A percentile compares a stretch with the other conserved stretches of the same genome.
These are phyloP conservation scores for Hyphopichia wangnamkhiaoensis DNA, from an alignment of 1,139 yeast species.

Conservation along the genomic window DNA sequence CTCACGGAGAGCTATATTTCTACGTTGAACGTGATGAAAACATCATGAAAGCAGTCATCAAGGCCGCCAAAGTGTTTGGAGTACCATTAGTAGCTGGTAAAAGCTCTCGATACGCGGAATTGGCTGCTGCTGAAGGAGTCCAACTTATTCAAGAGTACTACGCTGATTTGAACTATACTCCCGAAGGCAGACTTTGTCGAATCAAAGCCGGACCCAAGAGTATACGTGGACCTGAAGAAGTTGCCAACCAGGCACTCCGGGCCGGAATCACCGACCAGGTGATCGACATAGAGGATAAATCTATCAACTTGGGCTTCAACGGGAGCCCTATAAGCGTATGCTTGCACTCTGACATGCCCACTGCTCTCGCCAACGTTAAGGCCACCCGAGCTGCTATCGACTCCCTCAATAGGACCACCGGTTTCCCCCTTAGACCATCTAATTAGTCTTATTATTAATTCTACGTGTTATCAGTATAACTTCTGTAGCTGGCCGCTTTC, in stretches of 20 bases:
- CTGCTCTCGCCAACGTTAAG: constrained; percentile 31
- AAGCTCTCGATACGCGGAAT: constrained; percentile 18
- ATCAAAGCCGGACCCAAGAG: constrained; percentile 21
- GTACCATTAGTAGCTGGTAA: constrained; percentile 36
- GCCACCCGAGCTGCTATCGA: constrained; percentile 31
- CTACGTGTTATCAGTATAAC: no score
- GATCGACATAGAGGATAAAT: constrained; percentile 19
- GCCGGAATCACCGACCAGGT: constrained; percentile 23
- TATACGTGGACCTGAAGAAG: constrained; percentile 28
- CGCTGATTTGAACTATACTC: constrained; percentile 33
- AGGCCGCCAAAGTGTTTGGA: constrained; percentile 33
- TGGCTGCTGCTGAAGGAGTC: constrained; percentile 28
- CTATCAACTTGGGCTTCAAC: constrained; percentile 23
- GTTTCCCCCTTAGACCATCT: background rate
- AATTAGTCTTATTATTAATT: background rate
- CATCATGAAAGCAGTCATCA: constrained; percentile 33
- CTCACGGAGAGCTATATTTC: constrained; percentile 40
- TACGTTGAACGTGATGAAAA: constrained; percentile 34
- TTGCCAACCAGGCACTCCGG: constrained; percentile 22
- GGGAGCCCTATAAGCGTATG: constrained; percentile 31
- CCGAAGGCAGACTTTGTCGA: constrained; percentile 27
- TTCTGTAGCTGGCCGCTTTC: no score
- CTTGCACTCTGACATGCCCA: constrained; percentile 40
- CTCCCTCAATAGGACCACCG: constrained; percentile 16
- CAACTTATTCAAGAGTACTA: constrained; percentile 37